Evolutionary conservation across 2,329 filamentous ascomycete species (phyloP).

Genomic region (Paradendryphiella salina): DNA sequence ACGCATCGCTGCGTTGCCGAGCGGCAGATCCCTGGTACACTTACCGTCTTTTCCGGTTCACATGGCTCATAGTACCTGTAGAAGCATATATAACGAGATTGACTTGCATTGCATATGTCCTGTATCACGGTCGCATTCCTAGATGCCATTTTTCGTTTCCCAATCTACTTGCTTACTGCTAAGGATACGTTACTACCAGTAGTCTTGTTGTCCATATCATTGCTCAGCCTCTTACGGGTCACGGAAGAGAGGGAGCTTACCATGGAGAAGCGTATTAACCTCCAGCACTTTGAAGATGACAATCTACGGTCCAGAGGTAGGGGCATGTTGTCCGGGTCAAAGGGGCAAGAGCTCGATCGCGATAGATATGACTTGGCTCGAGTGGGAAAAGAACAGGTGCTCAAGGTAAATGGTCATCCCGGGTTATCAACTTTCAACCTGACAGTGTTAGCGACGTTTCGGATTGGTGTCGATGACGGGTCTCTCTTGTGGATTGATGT

Average conservation of each 20-base stretch:
- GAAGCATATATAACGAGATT: conserved; percentile 39
- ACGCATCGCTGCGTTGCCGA: conserved; percentile 26
- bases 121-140: conserved; percentile 31
- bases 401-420: conserved; percentile 34
- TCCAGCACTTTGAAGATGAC: conserved; percentile 36
- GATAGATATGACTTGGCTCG: conserved; percentile 43
- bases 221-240: neutral
- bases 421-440: conserved; percentile 1
- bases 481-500: conserved; percentile 45
- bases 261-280: conserved; percentile 42
- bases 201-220: conserved; percentile 1
- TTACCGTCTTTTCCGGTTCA: conserved; percentile 34
- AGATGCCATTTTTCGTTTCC: conserved; percentile 25
- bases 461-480: conserved; percentile 45
- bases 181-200: conserved; percentile 11
- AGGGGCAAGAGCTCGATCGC: conserved; percentile 35
- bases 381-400: conserved; percentile 42
- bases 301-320: conserved; percentile 25
- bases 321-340: conserved; percentile 31
- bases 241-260: neutral
- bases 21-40: conserved; percentile 22
- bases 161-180: conserved; percentile 21
- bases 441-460: conserved; percentile 40
- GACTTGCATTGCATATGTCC: conserved; percentile 42
- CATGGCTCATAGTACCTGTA: conserved; percentile 38